phyloP scores from a whole-genome alignment of 148 eudicot genomes.

The Talinum fruticosum region DNA sequence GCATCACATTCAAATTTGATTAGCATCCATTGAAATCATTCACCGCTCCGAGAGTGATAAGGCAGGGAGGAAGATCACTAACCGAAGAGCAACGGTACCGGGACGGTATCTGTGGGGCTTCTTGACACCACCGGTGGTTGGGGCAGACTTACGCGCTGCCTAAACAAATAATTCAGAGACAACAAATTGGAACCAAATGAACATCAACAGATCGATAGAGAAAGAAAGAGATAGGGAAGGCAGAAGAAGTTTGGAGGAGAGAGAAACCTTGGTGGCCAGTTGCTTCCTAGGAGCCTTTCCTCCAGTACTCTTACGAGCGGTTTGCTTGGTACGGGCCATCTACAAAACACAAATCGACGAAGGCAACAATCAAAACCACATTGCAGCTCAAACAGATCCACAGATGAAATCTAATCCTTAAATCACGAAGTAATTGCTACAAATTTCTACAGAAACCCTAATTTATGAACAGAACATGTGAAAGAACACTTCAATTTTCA shows the following conservation, averaged over 20 bases:
- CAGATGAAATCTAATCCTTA: not conserved
- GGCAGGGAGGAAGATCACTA: constrained; percentile 23
- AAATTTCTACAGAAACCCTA: not conserved
- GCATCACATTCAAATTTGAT: not conserved
- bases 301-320: constrained; percentile 91
- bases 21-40: not conserved
- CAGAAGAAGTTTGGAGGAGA: too few species aligned
- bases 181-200: not conserved
- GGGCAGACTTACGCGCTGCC: constrained; percentile 94
- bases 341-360: not conserved
- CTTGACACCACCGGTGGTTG: constrained; percentile 88
- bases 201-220: not conserved
- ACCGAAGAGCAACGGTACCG: constrained; percentile 89
- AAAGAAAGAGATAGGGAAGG: too few species aligned
- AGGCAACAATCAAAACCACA: not conserved
- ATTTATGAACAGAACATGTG: too few species aligned
- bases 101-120: constrained; percentile 95
- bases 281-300: constrained; percentile 97
- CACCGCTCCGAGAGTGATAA: not conserved
- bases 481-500: not conserved
- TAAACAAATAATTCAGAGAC: not conserved
- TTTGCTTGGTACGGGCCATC: constrained; percentile 97
- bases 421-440: not conserved
- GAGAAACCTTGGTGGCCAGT: constrained; percentile 66
- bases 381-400: not conserved